Evolutionary conservation across 441 rosid species (phyloP).

Genomic region (Populus hybrid): DNA sequence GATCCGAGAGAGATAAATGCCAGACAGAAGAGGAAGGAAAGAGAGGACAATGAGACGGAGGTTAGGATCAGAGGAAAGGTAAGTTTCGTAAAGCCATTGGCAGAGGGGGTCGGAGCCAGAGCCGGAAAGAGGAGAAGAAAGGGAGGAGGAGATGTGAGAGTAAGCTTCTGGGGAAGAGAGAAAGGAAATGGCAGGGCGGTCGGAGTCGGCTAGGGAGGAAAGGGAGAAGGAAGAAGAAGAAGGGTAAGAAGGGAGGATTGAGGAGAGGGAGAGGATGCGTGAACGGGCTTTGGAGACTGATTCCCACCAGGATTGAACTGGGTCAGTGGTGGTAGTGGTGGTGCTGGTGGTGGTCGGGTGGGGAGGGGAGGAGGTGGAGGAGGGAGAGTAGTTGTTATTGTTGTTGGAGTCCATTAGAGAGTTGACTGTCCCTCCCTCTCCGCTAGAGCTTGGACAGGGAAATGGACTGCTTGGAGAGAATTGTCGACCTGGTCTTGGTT

Average conservation of each 20-base stretch:
- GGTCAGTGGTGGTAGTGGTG: conserved; percentile 40
- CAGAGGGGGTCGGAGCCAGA: conserved; percentile 87
- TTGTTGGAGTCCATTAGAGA: neutral
- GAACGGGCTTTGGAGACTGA: conserved; percentile 85
- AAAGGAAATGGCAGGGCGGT: conserved; percentile 78
- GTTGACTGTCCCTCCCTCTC: neutral
- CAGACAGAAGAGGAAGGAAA: conserved; percentile 66
- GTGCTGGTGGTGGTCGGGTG: conserved; percentile 21
- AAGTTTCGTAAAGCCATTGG: conserved; percentile 95
- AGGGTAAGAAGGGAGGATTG: conserved; percentile 40
- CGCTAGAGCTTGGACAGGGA: neutral
- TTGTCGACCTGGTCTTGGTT: neutral
- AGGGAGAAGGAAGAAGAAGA: conserved; percentile 42
- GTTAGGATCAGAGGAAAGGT: conserved; percentile 67
- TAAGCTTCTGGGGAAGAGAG: conserved; percentile 67
- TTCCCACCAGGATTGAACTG: conserved; percentile 98
- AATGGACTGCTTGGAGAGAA: neutral
- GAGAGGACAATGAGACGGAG: conserved; percentile 85
- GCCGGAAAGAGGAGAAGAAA: conserved; percentile 33
- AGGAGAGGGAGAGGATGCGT: conserved; percentile 66
- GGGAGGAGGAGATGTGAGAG: conserved; percentile 45
- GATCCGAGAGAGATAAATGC: conserved; percentile 66
- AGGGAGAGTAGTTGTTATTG: neutral
- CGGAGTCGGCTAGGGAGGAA: conserved; percentile 79
- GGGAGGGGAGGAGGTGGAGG: conserved; percentile 40